Percentiles rank a stretch among this genome's conserved stretches.
Evolutionary conservation across 352 stramenopile species (phyloP).

Genomic region (Pythium aquatile): DNA sequence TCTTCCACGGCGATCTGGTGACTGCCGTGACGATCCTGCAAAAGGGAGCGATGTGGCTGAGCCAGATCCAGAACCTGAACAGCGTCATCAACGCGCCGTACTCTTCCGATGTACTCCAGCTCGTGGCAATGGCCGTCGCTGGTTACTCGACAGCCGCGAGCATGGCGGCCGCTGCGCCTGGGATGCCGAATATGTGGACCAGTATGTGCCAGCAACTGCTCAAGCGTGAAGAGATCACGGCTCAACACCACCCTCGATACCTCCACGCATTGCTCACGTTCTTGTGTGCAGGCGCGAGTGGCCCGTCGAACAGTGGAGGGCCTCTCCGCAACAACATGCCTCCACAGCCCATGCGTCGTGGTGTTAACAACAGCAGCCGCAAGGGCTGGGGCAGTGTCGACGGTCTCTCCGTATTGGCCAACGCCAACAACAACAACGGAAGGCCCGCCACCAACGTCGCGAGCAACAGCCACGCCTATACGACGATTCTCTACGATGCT

Average conservation of each 20-base stretch:
- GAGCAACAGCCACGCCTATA: constrained; percentile 45
- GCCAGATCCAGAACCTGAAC: constrained; percentile 50
- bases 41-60: constrained; percentile 62
- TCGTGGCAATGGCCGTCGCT: constrained; percentile 87
- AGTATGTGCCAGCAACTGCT: constrained; percentile 80
- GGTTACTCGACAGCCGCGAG: constrained; percentile 62
- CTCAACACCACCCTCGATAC: constrained; percentile 61
- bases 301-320: constrained; percentile 23
- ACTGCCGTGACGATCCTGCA: constrained; percentile 70
- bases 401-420: constrained; percentile 38
- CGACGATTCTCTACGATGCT: constrained; percentile 83
- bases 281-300: constrained; percentile 41
- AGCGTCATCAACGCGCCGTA: constrained; percentile 30
- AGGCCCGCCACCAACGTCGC: not conserved
- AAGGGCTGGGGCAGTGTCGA: constrained; percentile 69
- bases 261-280: constrained; percentile 83
- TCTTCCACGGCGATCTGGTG: constrained; percentile 83
- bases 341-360: constrained; percentile 32
- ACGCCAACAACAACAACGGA: constrained; percentile 4
- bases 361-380: constrained; percentile 21
- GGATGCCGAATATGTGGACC: constrained; percentile 60
- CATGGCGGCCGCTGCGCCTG: constrained; percentile 29
- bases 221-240: constrained; percentile 69
- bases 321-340: constrained; percentile 24
- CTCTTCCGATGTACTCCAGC: constrained; percentile 75